A percentile compares a stretch with the other conserved stretches of the same genome.
Conservation (phyloP, 1,284 basidiomycete species). For the Microstroma glucosiphilum region DNA sequence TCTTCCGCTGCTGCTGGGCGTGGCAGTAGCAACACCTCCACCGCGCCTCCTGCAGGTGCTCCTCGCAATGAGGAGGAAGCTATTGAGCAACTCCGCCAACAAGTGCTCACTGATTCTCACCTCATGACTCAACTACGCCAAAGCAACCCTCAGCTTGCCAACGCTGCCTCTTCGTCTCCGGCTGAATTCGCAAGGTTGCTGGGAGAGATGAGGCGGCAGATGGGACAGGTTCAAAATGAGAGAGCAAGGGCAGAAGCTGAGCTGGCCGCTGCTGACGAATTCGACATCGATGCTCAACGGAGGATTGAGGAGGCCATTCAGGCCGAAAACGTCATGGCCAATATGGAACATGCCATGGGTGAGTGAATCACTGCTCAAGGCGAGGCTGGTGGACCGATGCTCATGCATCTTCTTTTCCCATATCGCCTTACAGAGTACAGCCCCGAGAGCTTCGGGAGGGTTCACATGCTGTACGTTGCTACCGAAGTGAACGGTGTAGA, state of each 20-base stretch:
- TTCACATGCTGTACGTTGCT: conserved; percentile 94
- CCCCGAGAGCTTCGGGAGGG: conserved; percentile 86
- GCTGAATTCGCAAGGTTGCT: conserved; percentile 23
- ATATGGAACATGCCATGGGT: conserved; percentile 45
- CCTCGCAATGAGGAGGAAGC: conserved; percentile 58
- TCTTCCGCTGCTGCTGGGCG: conserved; percentile 3
- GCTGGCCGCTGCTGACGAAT: conserved; percentile 71
- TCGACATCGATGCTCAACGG: conserved; percentile 71
- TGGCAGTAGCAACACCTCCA: neutral
- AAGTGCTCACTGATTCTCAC: conserved; percentile 72
- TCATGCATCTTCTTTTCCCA: too few species aligned
- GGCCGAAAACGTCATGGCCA: conserved; percentile 78
- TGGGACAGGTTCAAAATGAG: conserved; percentile 7
- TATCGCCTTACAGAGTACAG: conserved; percentile 36
- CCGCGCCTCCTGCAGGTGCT: neutral
- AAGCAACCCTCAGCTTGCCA: conserved; percentile 30
- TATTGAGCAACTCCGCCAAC: conserved; percentile 80
- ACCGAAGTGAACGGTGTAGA: conserved; percentile 70
- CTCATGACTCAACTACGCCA: conserved; percentile 68
- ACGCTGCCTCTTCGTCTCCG: conserved; percentile 15
- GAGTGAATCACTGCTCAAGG: too few species aligned
- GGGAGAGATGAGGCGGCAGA: conserved; percentile 19
- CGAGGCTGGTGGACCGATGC: too few species aligned
- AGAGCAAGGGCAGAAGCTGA: conserved; percentile 66
- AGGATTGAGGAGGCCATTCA: conserved; percentile 90